Evolutionary conservation across 2,329 filamentous ascomycete genomes (phyloP).

Genomic region (Ophiocordyceps camponoti-leonardi): DNA sequence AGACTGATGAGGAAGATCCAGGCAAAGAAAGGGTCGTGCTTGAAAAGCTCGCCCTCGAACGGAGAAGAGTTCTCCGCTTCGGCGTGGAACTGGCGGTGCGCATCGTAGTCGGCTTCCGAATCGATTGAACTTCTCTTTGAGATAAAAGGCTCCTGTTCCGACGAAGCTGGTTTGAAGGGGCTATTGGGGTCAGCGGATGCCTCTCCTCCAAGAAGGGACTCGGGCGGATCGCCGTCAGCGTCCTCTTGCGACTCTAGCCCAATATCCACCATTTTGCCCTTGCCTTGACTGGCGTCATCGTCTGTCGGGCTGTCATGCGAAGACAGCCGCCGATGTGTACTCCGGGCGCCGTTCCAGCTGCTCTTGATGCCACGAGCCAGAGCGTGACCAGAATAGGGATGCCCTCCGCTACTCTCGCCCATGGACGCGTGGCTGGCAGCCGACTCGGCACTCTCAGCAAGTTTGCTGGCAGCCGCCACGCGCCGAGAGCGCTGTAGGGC

Average conservation of each 20-base stretch:
- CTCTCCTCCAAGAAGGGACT: conserved; percentile 40
- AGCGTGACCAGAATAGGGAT: conserved; percentile 27
- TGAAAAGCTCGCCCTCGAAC: conserved; percentile 50
- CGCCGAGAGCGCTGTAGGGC: conserved; percentile 78
- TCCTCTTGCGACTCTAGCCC: conserved; percentile 55
- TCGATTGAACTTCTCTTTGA: conserved; percentile 25
- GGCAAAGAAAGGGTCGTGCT: conserved; percentile 82
- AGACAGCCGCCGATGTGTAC: conserved; percentile 12
- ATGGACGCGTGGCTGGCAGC: conserved; percentile 20
- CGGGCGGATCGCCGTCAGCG: conserved; percentile 38
- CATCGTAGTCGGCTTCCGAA: conserved; percentile 25
- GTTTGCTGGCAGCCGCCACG: conserved; percentile 67
- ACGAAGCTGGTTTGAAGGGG: conserved; percentile 31
- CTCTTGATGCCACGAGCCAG: conserved; percentile 39
- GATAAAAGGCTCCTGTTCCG: conserved; percentile 20
- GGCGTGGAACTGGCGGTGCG: conserved; percentile 19
- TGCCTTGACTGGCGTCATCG: conserved; percentile 24
- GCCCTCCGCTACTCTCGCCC: conserved; percentile 13
- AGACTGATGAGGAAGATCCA: conserved; percentile 76
- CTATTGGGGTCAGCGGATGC: conserved; percentile 33
- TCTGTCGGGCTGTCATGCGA: conserved; percentile 18
- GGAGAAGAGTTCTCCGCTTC: conserved; percentile 22
- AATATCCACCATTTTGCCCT: conserved; percentile 69
- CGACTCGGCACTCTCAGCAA: conserved; percentile 73
- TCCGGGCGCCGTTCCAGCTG: conserved; percentile 43